phyloP scores from a whole-genome alignment of 257 asterid species.

The Paulownia fortunei region DNA sequence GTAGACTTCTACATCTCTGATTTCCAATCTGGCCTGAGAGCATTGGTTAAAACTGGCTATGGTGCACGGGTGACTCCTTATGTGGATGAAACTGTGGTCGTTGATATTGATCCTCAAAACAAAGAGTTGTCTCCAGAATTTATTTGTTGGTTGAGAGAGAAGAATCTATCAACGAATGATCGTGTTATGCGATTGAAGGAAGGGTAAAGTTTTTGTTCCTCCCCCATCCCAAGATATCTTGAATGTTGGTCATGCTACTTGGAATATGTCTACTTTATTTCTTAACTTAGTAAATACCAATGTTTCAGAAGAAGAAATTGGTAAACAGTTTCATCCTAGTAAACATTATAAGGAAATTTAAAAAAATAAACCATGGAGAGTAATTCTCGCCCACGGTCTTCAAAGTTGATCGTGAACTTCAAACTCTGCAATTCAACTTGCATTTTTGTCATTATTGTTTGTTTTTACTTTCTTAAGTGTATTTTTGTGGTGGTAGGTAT shows the following conservation, averaged over 20 bases:
- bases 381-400: too few species aligned
- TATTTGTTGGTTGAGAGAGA: constrained; percentile 79
- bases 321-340: too few species aligned
- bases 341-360: too few species aligned
- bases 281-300: too few species aligned
- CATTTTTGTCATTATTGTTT: neutral
- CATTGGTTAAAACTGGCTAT: constrained; percentile 82
- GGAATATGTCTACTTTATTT: too few species aligned
- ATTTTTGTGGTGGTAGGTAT: constrained; percentile 49
- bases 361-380: too few species aligned
- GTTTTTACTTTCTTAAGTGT: neutral
- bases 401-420: neutral
- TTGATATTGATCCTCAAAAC: constrained; percentile 64
- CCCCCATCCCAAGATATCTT: neutral
- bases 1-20: constrained; percentile 97
- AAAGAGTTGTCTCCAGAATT: constrained; percentile 63
- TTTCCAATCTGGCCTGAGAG: constrained; percentile 89
- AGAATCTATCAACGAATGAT: constrained; percentile 73
- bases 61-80: constrained; percentile 84
- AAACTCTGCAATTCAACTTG: too few species aligned
- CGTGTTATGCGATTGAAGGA: constrained; percentile 77
- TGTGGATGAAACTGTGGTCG: constrained; percentile 70
- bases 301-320: too few species aligned
- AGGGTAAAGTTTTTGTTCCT: constrained; percentile 53
- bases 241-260: neutral